Percentiles rank a stretch among this genome's conserved stretches.
These are phyloP conservation scores for Aspergillus bridgeri DNA, from an alignment of 495 filamentous ascomycete species.

Conservation along the genomic window DNA sequence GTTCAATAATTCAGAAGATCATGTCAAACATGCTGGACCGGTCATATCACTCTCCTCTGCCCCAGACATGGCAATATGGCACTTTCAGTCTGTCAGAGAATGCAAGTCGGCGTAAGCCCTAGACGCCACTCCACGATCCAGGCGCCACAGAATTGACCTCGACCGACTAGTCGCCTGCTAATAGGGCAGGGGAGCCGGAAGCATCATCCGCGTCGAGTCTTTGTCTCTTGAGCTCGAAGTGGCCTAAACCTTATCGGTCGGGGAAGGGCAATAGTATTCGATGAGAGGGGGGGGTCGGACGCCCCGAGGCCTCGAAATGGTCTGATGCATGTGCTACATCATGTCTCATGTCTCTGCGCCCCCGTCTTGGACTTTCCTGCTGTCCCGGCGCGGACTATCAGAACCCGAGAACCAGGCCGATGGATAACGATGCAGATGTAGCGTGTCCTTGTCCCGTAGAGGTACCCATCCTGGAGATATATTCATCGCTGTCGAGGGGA, in stretches of 20 bases:
- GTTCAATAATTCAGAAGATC: neutral
- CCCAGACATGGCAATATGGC: neutral
- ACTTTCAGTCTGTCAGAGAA: neutral
- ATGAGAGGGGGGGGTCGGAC: neutral
- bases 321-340: neutral
- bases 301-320: neutral
- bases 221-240: neutral
- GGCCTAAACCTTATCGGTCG: conserved; percentile 1
- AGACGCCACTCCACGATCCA: conserved; percentile 1
- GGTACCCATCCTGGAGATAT: neutral
- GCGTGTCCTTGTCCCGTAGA: neutral
- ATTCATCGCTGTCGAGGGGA: neutral
- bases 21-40: neutral
- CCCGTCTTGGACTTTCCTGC: neutral
- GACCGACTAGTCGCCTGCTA: neutral
- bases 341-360: neutral
- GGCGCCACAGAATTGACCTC: neutral
- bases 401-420: conserved; percentile 2
- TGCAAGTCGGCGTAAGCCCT: conserved; percentile 1
- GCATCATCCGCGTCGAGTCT: neutral
- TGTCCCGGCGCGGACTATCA: neutral
- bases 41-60: neutral
- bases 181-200: neutral
- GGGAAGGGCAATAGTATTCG: neutral
- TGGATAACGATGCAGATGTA: neutral